Conservation (phyloP, 1,139 yeast species). For the Saccharomycopsis hybrid region DNA sequence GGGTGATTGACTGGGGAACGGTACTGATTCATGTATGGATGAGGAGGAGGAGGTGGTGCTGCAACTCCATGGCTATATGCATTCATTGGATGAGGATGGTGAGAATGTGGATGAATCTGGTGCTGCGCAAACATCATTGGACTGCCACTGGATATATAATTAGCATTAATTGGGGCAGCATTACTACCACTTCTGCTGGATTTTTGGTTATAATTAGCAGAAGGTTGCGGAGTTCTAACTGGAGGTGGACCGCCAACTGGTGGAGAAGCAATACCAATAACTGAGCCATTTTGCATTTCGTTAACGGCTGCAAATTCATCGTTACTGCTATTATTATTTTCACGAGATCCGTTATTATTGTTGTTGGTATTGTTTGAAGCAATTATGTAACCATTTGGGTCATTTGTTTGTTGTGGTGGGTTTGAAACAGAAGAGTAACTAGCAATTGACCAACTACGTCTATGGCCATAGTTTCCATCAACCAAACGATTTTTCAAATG, state of each 20-base stretch:
- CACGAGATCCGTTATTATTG: neutral
- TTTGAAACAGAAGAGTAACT: conserved; percentile 2
- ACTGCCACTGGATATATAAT: neutral
- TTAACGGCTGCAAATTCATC: conserved; percentile 3
- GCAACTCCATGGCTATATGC: neutral
- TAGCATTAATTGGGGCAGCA: neutral
- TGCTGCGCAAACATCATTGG: neutral
- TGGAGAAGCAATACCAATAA: neutral
- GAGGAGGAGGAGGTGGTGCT: neutral
- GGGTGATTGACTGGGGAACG: neutral
- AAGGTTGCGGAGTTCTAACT: neutral
- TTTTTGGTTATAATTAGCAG: neutral
- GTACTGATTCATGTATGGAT: neutral
- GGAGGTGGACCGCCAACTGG: neutral
- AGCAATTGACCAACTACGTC: conserved; percentile 21
- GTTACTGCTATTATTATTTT: neutral
- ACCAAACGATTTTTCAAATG: conserved; percentile 13
- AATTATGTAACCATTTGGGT: neutral
- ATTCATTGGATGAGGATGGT: neutral
- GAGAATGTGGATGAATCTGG: neutral
- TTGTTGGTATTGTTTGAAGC: neutral
- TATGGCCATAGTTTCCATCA: conserved; percentile 18
- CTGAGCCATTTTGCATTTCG: neutral
- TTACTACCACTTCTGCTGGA: neutral
- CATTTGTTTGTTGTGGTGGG: neutral